Evolutionary conservation across 129 eudicot genomes (phyloP).

Genomic region (Glebionis coronaria): DNA sequence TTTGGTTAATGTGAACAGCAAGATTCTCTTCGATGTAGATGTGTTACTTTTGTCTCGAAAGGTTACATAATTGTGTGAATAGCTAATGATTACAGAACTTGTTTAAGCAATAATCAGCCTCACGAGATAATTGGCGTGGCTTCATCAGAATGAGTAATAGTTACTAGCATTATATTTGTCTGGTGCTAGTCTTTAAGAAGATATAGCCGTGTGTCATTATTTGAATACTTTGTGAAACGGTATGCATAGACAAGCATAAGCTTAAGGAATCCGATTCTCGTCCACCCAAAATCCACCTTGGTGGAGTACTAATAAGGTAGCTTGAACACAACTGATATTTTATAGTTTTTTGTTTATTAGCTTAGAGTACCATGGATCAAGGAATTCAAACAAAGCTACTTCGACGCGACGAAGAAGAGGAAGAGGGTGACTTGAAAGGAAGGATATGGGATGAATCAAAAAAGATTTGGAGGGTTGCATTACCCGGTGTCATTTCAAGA

Average conservation of each 20-base stretch:
- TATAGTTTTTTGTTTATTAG: constrained; percentile 9
- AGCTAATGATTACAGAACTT: too few relatives aligned
- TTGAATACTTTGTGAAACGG: constrained; percentile 14
- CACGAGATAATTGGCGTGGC: neutral
- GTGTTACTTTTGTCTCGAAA: neutral
- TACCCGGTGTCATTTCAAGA: constrained; percentile 61
- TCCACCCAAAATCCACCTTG: neutral
- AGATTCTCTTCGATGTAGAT: neutral
- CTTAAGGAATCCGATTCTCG: constrained; percentile 2
- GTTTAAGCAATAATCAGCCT: too few relatives aligned
- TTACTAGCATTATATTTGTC: neutral
- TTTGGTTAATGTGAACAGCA: constrained; percentile 13
- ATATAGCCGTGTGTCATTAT: neutral
- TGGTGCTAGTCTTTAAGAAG: neutral
- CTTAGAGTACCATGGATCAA: constrained; percentile 29
- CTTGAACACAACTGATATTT: neutral
- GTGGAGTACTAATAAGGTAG: neutral
- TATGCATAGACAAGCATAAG: neutral
- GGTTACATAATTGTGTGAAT: neutral
- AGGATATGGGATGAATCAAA: constrained; percentile 59
- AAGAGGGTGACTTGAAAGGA: constrained; percentile 37
- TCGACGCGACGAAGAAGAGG: constrained; percentile 35
- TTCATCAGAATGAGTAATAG: neutral
- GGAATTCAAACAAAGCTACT: constrained; percentile 43
- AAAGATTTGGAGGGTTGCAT: constrained; percentile 67